Percentiles rank a stretch among this genome's conserved stretches.
These are phyloP conservation scores for Fusarium virguliforme DNA, from an alignment of 2,329 filamentous ascomycete species.

Conservation along the genomic window DNA sequence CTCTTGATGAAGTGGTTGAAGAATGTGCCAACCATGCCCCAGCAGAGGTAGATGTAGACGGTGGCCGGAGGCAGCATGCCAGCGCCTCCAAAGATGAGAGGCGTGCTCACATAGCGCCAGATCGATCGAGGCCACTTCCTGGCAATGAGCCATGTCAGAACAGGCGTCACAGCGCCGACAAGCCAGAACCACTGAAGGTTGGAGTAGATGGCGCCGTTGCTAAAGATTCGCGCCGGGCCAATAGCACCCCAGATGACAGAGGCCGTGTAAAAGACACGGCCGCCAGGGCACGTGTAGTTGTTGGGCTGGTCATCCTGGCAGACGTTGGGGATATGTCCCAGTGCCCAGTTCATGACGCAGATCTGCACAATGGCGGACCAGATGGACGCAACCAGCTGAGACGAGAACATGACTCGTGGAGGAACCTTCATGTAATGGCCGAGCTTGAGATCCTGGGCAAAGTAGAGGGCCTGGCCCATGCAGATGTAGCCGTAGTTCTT, in stretches of 20 bases:
- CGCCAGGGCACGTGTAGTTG: conserved; percentile 71
- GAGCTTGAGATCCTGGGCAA: conserved; percentile 77
- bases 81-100: conserved; percentile 78
- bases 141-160: conserved; percentile 75
- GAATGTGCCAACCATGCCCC: conserved; percentile 76
- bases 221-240: conserved; percentile 80
- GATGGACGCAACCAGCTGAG: conserved; percentile 72
- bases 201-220: conserved; percentile 73
- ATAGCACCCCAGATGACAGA: conserved; percentile 83
- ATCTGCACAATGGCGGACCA: conserved; percentile 76
- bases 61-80: conserved; percentile 78
- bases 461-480: conserved; percentile 77
- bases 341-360: conserved; percentile 76
- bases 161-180: conserved; percentile 73
- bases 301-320: conserved; percentile 70
- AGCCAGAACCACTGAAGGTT: conserved; percentile 81
- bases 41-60: conserved; percentile 79
- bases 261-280: conserved; percentile 75
- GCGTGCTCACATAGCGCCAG: conserved; percentile 77
- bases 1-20: conserved; percentile 80
- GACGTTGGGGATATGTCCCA: conserved; percentile 74
- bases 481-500: conserved; percentile 81
- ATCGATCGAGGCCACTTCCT: conserved; percentile 73
- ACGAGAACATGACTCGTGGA: conserved; percentile 74
- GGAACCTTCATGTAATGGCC: conserved; percentile 80